These are phyloP conservation scores for Leccinum uliginosum DNA, from an alignment of 768 basidiomycete genomes.

Conservation along the genomic window DNA sequence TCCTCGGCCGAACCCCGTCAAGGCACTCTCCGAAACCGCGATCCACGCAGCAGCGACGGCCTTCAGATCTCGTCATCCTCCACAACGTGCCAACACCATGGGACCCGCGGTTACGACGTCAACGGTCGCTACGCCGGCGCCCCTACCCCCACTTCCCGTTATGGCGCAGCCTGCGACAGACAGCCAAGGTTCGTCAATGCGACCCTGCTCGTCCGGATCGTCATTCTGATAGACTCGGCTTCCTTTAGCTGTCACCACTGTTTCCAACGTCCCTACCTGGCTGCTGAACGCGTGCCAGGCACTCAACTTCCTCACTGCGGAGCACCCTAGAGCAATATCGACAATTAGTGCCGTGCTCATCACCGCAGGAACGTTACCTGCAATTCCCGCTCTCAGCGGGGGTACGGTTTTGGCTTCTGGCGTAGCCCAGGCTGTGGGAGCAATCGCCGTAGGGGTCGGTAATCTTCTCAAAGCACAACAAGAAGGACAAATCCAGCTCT, in stretches of 20 bases:
- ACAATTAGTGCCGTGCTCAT: slow-evolving; percentile 74
- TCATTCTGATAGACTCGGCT: background rate
- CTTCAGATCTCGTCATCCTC: slow-evolving; percentile 25
- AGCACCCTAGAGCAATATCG: slow-evolving; percentile 74
- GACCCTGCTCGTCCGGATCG: background rate
- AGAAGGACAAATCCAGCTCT: slow-evolving; percentile 33
- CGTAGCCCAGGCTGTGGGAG: slow-evolving; percentile 74
- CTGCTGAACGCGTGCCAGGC: slow-evolving; percentile 73
- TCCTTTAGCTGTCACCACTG: slow-evolving; percentile 35
- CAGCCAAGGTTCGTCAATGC: slow-evolving; percentile 16
- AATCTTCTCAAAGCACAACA: slow-evolving; percentile 49
- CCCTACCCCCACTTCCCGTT: slow-evolving; percentile 18
- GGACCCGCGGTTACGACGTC: slow-evolving; percentile 21
- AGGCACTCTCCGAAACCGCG: slow-evolving; percentile 31
- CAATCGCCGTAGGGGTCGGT: slow-evolving; percentile 73
- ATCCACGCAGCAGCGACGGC: slow-evolving; percentile 27
- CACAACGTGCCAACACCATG: slow-evolving; percentile 30
- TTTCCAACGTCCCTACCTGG: slow-evolving; percentile 68
- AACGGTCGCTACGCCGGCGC: slow-evolving; percentile 3
- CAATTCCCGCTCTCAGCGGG: slow-evolving; percentile 66
- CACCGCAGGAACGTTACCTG: slow-evolving; percentile 70
- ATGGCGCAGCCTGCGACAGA: slow-evolving; percentile 8
- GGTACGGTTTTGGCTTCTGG: slow-evolving; percentile 70
- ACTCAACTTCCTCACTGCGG: slow-evolving; percentile 66
- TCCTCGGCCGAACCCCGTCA: slow-evolving; percentile 32